These are phyloP conservation scores for Fusarium falciforme DNA, from an alignment of 2,329 filamentous ascomycete species.

Conservation along the genomic window DNA sequence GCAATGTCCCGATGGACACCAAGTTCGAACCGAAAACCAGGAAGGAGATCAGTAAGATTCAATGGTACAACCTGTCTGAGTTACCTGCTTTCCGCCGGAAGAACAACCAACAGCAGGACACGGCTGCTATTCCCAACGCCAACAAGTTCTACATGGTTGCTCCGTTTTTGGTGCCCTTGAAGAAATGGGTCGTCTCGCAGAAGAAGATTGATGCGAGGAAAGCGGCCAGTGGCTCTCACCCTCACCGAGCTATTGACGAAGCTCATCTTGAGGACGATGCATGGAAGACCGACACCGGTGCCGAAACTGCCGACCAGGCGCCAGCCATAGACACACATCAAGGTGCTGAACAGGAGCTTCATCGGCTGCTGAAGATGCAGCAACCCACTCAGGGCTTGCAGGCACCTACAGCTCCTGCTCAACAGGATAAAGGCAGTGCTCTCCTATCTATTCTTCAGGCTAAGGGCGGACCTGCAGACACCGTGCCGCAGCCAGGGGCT, in stretches of 20 bases:
- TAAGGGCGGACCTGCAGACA: constrained; percentile 36
- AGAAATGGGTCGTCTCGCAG: constrained; percentile 91
- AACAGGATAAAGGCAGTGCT: constrained; percentile 61
- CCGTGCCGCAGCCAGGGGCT: constrained; percentile 26
- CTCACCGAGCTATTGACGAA: constrained; percentile 63
- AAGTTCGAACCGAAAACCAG: constrained; percentile 89
- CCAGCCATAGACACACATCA: constrained; percentile 60
- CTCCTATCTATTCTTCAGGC: constrained; percentile 65
- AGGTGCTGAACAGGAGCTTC: constrained; percentile 64
- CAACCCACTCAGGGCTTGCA: constrained; percentile 63
- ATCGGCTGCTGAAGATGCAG: constrained; percentile 66
- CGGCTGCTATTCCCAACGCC: constrained; percentile 68
- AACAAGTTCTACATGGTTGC: constrained; percentile 99
- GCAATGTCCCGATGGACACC: constrained; percentile 87
- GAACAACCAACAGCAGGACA: constrained; percentile 65
- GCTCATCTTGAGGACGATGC: constrained; percentile 72
- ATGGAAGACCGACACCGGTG: constrained; percentile 53
- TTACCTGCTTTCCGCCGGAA: constrained; percentile 85
- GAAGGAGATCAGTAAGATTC: constrained; percentile 97
- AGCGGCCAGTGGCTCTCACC: constrained; percentile 53
- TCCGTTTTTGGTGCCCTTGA: constrained; percentile 86
- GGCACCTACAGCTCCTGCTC: constrained; percentile 34
- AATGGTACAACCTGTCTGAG: constrained; percentile 93
- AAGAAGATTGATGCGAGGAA: constrained; percentile 75
- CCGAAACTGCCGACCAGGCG: constrained; percentile 46